phyloP scores from a whole-genome alignment of 768 basidiomycete genomes.

The Termitomyces sp. region DNA sequence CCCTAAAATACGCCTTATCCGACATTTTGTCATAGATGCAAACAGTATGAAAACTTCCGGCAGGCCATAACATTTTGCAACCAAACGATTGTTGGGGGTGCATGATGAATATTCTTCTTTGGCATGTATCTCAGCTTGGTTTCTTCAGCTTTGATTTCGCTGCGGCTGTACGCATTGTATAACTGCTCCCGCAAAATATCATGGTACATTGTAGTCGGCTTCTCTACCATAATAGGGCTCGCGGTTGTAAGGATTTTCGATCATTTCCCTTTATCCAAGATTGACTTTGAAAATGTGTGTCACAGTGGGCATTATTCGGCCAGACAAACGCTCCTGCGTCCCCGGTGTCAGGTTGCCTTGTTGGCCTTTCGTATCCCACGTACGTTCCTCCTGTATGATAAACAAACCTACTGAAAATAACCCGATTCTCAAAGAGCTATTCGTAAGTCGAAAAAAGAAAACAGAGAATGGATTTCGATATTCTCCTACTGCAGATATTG shows the following conservation, averaged over 20 bases:
- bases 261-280: background rate
- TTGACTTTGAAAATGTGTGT: background rate
- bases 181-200: background rate
- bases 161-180: background rate
- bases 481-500: background rate
- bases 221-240: background rate
- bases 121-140: too few species aligned
- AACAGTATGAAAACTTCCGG: background rate
- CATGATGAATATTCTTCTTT: background rate
- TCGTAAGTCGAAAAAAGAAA: background rate
- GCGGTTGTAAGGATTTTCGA: background rate
- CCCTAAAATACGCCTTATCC: too few species aligned
- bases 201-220: background rate
- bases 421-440: background rate
- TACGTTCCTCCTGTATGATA: background rate
- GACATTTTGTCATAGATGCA: background rate
- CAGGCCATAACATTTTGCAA: background rate
- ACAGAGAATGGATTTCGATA: background rate
- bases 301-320: background rate
- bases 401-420: background rate
- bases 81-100: background rate
- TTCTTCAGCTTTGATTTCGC: background rate
- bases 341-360: background rate
- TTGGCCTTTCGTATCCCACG: background rate
- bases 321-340: background rate